Evolutionary conservation across 2,329 filamentous ascomycete genomes (phyloP).

Genomic region (Colletotrichum horii): DNA sequence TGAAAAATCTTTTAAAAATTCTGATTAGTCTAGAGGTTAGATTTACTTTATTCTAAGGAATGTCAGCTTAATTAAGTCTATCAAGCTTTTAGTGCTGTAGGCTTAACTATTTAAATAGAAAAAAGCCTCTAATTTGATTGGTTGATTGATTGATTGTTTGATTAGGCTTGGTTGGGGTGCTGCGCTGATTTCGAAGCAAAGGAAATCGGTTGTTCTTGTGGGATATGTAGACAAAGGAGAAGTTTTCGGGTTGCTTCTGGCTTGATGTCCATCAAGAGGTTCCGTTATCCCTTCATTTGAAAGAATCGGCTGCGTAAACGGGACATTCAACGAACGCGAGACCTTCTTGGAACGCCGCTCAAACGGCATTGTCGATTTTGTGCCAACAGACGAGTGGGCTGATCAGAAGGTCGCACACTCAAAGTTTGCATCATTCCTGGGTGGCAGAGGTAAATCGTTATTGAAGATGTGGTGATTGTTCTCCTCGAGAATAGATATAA

Average conservation of each 20-base stretch:
- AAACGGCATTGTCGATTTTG: background rate
- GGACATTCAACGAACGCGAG: background rate
- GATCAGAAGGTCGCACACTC: background rate
- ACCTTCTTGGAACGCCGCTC: background rate
- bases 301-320: background rate
- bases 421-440: background rate
- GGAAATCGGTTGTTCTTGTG: background rate
- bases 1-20: too few relatives aligned
- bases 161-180: too few relatives aligned
- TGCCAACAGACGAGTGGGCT: background rate
- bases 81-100: too few relatives aligned
- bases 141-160: too few relatives aligned
- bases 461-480: background rate
- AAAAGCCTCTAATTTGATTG: too few relatives aligned
- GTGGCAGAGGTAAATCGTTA: background rate
- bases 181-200: background rate
- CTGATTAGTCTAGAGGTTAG: too few relatives aligned
- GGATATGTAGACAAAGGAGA: background rate
- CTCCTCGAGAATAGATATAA: background rate
- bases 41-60: too few relatives aligned
- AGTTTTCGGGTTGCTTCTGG: background rate
- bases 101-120: too few relatives aligned
- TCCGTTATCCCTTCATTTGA: background rate
- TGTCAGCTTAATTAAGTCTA: too few relatives aligned
- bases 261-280: background rate